Percentiles rank a stretch among this genome's conserved stretches.
Conservation (phyloP, 768 basidiomycete genomes). For the Rhodotorula babjevae region DNA sequence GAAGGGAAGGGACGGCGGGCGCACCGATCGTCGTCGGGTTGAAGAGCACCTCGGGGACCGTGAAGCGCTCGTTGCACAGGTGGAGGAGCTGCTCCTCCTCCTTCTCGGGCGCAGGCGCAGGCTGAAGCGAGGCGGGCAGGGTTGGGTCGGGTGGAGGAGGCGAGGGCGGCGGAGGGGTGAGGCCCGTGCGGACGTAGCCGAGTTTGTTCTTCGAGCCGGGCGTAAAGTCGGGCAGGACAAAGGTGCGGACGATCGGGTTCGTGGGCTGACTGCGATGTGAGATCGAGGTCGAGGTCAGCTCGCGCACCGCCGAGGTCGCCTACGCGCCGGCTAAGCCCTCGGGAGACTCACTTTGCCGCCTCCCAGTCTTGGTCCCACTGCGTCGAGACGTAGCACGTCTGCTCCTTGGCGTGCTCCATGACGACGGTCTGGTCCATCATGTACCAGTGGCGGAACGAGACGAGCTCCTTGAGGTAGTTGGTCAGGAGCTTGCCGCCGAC, state of each 20-base stretch:
- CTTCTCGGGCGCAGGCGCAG: slow-evolving; percentile 47
- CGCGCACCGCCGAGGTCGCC: no score
- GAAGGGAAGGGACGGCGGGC: slow-evolving; percentile 32
- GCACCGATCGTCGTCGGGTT: slow-evolving; percentile 81
- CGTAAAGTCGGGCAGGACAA: slow-evolving; percentile 81
- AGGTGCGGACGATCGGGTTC: slow-evolving; percentile 76
- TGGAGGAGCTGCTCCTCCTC: slow-evolving; percentile 57
- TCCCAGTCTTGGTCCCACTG: slow-evolving; percentile 68
- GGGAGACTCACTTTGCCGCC: slow-evolving; percentile 62
- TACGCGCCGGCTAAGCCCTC: no score
- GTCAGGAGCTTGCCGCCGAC: slow-evolving; percentile 92
- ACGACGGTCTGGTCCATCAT: slow-evolving; percentile 97
- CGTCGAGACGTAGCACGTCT: slow-evolving; percentile 77
- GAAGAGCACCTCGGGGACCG: slow-evolving; percentile 88
- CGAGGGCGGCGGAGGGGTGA: slow-evolving; percentile 18
- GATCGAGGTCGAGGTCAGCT: background rate
- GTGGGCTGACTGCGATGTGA: slow-evolving; percentile 20
- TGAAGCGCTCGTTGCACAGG: slow-evolving; percentile 88
- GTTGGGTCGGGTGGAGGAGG: slow-evolving; percentile 2
- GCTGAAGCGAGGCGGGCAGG: slow-evolving; percentile 34
- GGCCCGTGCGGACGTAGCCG: slow-evolving; percentile 52
- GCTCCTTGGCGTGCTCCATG: slow-evolving; percentile 86
- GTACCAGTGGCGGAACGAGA: slow-evolving; percentile 94
- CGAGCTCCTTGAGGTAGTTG: slow-evolving; percentile 87
- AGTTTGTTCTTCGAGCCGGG: slow-evolving; percentile 49